These are phyloP conservation scores for Yamadazyma buinensis DNA, from an alignment of 1,139 yeast genomes.

Conservation along the genomic window DNA sequence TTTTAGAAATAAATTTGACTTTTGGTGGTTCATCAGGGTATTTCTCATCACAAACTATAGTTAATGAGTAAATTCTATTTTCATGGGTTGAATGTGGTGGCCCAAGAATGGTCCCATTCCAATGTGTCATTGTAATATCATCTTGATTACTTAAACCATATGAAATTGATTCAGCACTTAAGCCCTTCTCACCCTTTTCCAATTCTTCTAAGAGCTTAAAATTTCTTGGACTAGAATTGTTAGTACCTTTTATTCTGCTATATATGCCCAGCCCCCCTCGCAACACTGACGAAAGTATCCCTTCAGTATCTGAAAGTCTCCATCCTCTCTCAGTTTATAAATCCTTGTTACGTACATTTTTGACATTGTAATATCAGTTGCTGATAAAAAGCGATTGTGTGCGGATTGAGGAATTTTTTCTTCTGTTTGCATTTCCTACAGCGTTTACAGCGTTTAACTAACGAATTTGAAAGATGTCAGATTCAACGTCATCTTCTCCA, in stretches of 20 bases:
- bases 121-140: conserved; percentile 85
- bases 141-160: conserved; percentile 87
- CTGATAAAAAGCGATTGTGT: too few relatives aligned
- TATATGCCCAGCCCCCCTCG: too few relatives aligned
- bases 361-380: too few relatives aligned
- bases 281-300: too few relatives aligned
- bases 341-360: conserved; percentile 33
- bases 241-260: too few relatives aligned
- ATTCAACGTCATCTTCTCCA: conserved; percentile 7
- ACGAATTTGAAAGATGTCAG: too few relatives aligned
- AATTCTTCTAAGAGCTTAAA: conserved; percentile 91
- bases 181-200: conserved; percentile 97
- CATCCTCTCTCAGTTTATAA: too few relatives aligned
- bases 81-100: conserved; percentile 96
- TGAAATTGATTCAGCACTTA: conserved; percentile 95
- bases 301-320: too few relatives aligned
- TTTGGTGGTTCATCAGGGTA: conserved; percentile 90
- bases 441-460: too few relatives aligned
- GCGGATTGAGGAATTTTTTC: not conserved
- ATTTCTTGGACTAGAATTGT: conserved; percentile 69
- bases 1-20: conserved; percentile 74
- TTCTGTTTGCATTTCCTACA: too few relatives aligned
- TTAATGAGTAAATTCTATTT: conserved; percentile 84
- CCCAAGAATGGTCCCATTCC: conserved; percentile 96
- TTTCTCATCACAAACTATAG: conserved; percentile 73